A percentile compares a stretch with the other conserved stretches of the same genome.
These are phyloP conservation scores for Nakazawaea sp. DNA, from an alignment of 805 yeast genomes.

Conservation along the genomic window DNA sequence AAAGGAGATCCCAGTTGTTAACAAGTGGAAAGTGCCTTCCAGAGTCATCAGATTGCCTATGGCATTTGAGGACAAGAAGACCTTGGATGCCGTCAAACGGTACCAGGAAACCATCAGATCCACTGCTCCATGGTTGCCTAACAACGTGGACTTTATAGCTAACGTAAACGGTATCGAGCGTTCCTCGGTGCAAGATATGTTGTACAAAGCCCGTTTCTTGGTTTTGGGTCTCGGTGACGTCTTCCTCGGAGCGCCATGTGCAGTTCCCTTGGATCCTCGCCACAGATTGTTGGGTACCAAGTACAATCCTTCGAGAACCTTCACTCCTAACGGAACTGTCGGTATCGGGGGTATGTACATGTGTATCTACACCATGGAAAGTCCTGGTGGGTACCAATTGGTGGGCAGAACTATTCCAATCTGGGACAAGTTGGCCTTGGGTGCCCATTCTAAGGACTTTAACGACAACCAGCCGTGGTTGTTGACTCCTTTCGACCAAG, in stretches of 20 bases:
- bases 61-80: conserved; percentile 92
- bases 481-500: conserved; percentile 86
- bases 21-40: conserved; percentile 82
- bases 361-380: conserved; percentile 97
- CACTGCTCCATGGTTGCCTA: conserved; percentile 96
- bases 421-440: conserved; percentile 90
- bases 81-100: conserved; percentile 83
- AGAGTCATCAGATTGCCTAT: conserved; percentile 82
- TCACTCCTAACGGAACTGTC: conserved; percentile 93
- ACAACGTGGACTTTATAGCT: conserved; percentile 93
- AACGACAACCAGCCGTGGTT: conserved; percentile 72
- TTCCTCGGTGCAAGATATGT: conserved; percentile 70
- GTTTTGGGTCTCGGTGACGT: conserved; percentile 97
- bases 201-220: conserved; percentile 84
- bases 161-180: conserved; percentile 78
- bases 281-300: conserved; percentile 89
- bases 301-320: conserved; percentile 94
- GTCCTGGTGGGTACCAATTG: conserved; percentile 97
- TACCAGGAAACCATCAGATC: conserved; percentile 91
- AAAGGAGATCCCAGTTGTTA: conserved; percentile 61
- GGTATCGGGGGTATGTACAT: conserved; percentile 98
- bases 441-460: conserved; percentile 44
- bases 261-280: conserved; percentile 95
- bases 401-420: conserved; percentile 96
- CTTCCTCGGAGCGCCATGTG: conserved; percentile 97